These are phyloP conservation scores for Melocanna baccifera DNA, from an alignment of 176 grass and related monocot species.

Conservation along the genomic window DNA sequence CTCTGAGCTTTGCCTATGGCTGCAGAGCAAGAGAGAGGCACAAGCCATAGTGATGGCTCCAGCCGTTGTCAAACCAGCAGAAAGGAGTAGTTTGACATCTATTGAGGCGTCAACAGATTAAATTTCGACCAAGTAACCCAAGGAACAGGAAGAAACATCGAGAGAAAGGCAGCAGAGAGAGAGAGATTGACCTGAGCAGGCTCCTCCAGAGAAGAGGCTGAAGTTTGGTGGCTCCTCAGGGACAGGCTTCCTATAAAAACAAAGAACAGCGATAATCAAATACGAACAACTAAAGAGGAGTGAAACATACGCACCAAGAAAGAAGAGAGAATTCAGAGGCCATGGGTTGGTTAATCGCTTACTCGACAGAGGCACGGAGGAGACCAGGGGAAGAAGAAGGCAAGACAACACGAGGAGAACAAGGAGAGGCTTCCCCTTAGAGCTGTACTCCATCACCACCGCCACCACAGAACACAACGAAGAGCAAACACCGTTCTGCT, in stretches of 20 bases:
- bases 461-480: neutral
- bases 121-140: neutral
- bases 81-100: neutral
- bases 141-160: neutral
- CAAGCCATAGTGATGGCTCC: neutral
- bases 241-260: conserved; percentile 45
- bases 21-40: neutral
- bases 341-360: conserved; percentile 9
- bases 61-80: neutral
- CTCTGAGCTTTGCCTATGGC: neutral
- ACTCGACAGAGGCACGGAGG: conserved; percentile 66
- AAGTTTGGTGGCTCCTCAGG: conserved; percentile 31
- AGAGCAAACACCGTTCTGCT: neutral
- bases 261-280: neutral
- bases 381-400: conserved; percentile 41
- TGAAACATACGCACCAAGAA: neutral
- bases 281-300: neutral
- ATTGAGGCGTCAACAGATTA: neutral
- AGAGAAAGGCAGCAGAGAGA: neutral
- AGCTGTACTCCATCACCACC: neutral
- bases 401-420: conserved; percentile 34
- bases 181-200: conserved; percentile 34
- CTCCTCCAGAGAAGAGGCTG: neutral
- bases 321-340: neutral
- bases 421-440: conserved; percentile 26